Evolutionary conservation across 176 grass and related monocot species (phyloP).

Genomic region (Rhynchospora tenuis): DNA sequence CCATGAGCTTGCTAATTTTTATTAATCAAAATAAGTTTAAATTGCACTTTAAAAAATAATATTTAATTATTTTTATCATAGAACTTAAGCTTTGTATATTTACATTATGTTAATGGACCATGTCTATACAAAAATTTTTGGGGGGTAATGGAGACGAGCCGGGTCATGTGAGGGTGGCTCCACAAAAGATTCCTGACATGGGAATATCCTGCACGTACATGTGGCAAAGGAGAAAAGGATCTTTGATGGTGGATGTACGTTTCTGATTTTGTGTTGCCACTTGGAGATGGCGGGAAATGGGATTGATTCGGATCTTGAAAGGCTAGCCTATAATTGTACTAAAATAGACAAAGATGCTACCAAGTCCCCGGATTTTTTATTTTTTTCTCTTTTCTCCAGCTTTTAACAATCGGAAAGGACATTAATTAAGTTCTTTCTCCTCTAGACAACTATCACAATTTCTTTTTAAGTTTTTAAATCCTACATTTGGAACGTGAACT

Average conservation of each 20-base stretch:
- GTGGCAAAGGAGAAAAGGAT: not conserved
- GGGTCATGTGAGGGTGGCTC: conserved; percentile 1
- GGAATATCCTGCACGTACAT: not conserved
- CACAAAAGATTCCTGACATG: not conserved
- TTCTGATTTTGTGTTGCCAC: not conserved
- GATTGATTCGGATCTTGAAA: conserved; percentile 6
- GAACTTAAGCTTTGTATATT: too few relatives aligned
- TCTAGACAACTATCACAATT: not conserved
- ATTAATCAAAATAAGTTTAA: too few relatives aligned
- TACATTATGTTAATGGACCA: not conserved
- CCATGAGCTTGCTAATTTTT: not conserved
- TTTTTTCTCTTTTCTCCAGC: not conserved
- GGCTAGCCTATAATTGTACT: not conserved
- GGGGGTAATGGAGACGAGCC: not conserved
- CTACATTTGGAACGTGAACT: too few relatives aligned
- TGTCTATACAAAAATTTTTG: not conserved
- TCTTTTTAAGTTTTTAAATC: too few relatives aligned
- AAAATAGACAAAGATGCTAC: not conserved
- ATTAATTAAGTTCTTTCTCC: not conserved
- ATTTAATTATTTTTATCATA: too few relatives aligned
- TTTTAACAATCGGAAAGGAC: not conserved
- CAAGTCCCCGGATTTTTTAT: not conserved
- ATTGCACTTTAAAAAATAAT: too few relatives aligned
- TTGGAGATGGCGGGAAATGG: not conserved
- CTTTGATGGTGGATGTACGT: not conserved